Conservation (phyloP, 1,284 basidiomycete species). For the Ceratobasidium sp. region DNA sequence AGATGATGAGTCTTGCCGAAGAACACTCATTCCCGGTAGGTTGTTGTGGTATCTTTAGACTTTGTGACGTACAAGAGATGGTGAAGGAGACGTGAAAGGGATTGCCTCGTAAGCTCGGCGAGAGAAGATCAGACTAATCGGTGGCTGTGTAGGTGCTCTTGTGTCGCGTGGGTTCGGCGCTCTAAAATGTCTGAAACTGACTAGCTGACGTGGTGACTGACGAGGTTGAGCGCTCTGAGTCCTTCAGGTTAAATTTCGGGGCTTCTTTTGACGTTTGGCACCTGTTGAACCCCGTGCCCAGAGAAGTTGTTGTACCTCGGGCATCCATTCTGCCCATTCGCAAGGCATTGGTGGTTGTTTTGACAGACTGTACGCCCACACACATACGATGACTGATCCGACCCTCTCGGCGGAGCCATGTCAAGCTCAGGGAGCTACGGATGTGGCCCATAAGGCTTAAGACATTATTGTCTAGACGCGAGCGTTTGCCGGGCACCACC, state of each 20-base stretch:
- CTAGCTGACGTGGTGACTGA: neutral
- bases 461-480: neutral
- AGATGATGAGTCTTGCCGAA: constrained; percentile 37
- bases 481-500: neutral
- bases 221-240: neutral
- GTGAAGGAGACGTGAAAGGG: neutral
- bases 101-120: neutral
- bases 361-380: neutral
- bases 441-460: neutral
- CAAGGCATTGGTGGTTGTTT: neutral
- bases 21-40: constrained; percentile 21
- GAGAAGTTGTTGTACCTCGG: neutral
- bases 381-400: neutral
- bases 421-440: neutral
- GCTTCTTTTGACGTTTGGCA: neutral
- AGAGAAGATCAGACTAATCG: constrained; percentile 3
- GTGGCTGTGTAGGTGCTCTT: constrained; percentile 11
- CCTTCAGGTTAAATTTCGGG: neutral
- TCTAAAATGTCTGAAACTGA: constrained; percentile 3
- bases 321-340: neutral
- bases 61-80: neutral
- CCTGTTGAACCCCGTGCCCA: neutral
- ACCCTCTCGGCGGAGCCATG: neutral
- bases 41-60: neutral
- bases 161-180: neutral